phyloP scores from a whole-genome alignment of 2,329 filamentous ascomycete genomes.

The Sporothrix protearum region DNA sequence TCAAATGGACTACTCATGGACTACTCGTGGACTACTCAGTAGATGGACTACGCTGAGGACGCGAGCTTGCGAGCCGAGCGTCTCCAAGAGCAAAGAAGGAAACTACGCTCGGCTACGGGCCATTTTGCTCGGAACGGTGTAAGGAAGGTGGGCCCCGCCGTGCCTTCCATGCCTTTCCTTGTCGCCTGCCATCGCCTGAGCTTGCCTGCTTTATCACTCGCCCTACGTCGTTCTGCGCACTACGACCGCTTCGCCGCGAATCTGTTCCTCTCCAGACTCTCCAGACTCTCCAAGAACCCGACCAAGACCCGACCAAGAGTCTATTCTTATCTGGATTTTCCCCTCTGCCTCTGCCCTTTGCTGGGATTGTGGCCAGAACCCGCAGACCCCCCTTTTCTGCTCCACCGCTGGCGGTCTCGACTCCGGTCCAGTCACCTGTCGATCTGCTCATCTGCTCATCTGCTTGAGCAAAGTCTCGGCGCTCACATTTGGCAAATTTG shows the following conservation, averaged over 20 bases:
- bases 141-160: background rate
- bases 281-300: background rate
- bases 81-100: background rate
- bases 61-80: background rate
- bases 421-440: conserved; percentile 12
- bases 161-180: background rate
- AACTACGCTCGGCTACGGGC: background rate
- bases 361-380: background rate
- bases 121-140: background rate
- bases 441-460: conserved; percentile 2
- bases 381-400: background rate
- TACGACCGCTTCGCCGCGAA: conserved; percentile 7
- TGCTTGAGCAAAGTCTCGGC: conserved; percentile 9
- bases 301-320: background rate
- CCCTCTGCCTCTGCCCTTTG: background rate
- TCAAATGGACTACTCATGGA: too few relatives aligned
- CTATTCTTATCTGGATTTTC: conserved; percentile 2
- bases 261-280: background rate
- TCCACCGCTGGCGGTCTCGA: conserved; percentile 16
- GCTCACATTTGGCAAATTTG: background rate
- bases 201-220: background rate
- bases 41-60: background rate
- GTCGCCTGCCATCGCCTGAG: background rate
- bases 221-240: background rate
- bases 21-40: too few relatives aligned